Evolutionary conservation across 306 rosid genomes (phyloP).

Genomic region (Vigna reflexopilosa): DNA sequence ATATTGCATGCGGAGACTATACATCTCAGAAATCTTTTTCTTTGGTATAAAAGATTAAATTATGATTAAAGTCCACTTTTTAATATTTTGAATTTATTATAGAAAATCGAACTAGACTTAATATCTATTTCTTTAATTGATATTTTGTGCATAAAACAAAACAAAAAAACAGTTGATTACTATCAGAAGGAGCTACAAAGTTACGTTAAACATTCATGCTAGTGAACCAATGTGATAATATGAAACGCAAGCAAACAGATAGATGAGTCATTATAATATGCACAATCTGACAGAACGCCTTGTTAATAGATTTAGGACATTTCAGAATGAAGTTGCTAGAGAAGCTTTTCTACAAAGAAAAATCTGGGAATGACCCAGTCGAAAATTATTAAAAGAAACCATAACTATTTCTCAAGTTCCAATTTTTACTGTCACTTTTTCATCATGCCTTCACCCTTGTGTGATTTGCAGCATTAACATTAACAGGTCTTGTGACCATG

Average conservation of each 20-base stretch:
- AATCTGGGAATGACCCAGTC: constrained; percentile 25
- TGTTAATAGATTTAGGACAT: not conserved
- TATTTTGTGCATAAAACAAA: too few species aligned
- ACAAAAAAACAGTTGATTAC: not conserved
- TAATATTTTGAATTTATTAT: too few species aligned
- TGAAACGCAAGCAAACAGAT: too few species aligned
- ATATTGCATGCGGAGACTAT: not conserved
- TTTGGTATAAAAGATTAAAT: too few species aligned
- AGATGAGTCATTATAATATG: too few species aligned
- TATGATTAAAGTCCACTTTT: too few species aligned
- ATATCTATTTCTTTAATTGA: too few species aligned
- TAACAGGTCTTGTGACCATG: constrained; percentile 46
- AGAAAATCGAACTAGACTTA: too few species aligned
- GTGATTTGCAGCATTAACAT: constrained; percentile 30
- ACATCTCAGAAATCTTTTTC: not conserved
- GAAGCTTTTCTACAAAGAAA: constrained; percentile 1
- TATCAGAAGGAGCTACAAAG: not conserved
- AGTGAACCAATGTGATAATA: not conserved
- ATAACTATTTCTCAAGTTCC: not conserved
- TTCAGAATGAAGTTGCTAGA: not conserved
- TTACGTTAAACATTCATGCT: not conserved
- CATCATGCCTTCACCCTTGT: constrained; percentile 25
- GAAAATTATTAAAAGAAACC: not conserved
- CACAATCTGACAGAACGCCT: not conserved
- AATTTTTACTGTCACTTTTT: not conserved